Conservation (phyloP, 306 rosid species). For the Prosopis cineraria region DNA sequence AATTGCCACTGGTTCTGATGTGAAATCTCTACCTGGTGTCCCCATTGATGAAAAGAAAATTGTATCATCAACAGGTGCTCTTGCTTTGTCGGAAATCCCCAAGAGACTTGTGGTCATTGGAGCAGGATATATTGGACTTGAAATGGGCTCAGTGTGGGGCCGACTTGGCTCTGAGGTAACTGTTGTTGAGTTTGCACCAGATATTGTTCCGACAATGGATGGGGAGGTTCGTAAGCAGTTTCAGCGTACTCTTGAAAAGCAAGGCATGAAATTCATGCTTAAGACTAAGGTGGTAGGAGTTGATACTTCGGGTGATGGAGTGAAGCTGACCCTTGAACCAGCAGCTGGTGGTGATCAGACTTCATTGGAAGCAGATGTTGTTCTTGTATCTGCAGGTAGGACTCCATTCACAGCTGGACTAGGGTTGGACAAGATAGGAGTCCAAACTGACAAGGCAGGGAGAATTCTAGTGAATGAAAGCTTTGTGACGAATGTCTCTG, state of each 20-base stretch:
- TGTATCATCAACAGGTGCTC: conserved; percentile 95
- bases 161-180: conserved; percentile 87
- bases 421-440: conserved; percentile 83
- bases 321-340: conserved; percentile 89
- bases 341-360: conserved; percentile 92
- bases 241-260: conserved; percentile 94
- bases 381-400: conserved; percentile 98
- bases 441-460: conserved; percentile 82
- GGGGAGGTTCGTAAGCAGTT: conserved; percentile 91
- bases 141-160: conserved; percentile 99
- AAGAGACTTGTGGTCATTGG: conserved; percentile 91
- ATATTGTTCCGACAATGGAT: conserved; percentile 95
- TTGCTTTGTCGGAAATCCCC: conserved; percentile 84
- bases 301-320: conserved; percentile 83
- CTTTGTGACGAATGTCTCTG: conserved; percentile 73
- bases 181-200: conserved; percentile 93
- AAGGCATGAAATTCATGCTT: conserved; percentile 87
- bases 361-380: conserved; percentile 83
- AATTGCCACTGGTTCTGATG: conserved; percentile 96
- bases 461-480: conserved; percentile 80
- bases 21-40: conserved; percentile 86
- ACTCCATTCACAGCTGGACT: conserved; percentile 87
- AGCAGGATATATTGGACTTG: conserved; percentile 98
- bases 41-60: conserved; percentile 94
- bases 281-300: conserved; percentile 96